phyloP scores from a whole-genome alignment of 768 basidiomycete species.

The Lentinula sp. region DNA sequence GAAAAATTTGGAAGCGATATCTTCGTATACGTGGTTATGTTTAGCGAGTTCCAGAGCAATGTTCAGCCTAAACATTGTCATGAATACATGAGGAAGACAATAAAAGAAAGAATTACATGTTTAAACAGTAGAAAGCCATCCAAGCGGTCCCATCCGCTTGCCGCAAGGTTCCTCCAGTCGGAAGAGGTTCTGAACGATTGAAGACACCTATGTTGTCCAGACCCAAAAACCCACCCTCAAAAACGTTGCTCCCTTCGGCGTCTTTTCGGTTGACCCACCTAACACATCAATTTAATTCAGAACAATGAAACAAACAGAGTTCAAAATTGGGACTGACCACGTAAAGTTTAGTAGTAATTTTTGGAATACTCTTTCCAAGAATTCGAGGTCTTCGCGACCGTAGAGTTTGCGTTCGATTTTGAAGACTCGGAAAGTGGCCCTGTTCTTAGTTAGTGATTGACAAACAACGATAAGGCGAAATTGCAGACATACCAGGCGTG shows the following conservation, averaged over 20 bases:
- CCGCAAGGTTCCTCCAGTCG: slow-evolving; percentile 88
- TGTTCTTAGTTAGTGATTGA: slow-evolving; percentile 15
- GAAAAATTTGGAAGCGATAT: slow-evolving; percentile 98
- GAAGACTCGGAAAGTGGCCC: slow-evolving; percentile 97
- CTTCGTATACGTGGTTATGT: slow-evolving; percentile 96
- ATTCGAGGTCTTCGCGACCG: slow-evolving; percentile 83
- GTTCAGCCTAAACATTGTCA: slow-evolving; percentile 58
- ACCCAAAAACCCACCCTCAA: slow-evolving; percentile 97
- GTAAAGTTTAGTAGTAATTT: slow-evolving; percentile 96
- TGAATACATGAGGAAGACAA: not conserved
- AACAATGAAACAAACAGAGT: not conserved
- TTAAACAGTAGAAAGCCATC: slow-evolving; percentile 99
- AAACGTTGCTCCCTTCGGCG: slow-evolving; percentile 89
- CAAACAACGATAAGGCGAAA: not conserved
- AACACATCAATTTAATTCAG: not conserved
- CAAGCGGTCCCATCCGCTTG: slow-evolving; percentile 99
- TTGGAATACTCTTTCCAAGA: slow-evolving; percentile 98
- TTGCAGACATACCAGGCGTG: slow-evolving; percentile 75
- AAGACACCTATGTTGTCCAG: slow-evolving; percentile 98
- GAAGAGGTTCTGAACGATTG: slow-evolving; percentile 95
- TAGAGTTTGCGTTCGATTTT: slow-evolving; percentile 97
- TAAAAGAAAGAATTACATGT: slow-evolving; percentile 55
- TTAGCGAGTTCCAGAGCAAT: slow-evolving; percentile 97
- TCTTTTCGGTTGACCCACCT: slow-evolving; percentile 99
- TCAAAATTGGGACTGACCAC: slow-evolving; percentile 45